Percentiles rank a stretch among this genome's conserved stretches.
These are phyloP conservation scores for Leccinum subtestaceum DNA, from an alignment of 768 basidiomycete genomes.

Conservation along the genomic window DNA sequence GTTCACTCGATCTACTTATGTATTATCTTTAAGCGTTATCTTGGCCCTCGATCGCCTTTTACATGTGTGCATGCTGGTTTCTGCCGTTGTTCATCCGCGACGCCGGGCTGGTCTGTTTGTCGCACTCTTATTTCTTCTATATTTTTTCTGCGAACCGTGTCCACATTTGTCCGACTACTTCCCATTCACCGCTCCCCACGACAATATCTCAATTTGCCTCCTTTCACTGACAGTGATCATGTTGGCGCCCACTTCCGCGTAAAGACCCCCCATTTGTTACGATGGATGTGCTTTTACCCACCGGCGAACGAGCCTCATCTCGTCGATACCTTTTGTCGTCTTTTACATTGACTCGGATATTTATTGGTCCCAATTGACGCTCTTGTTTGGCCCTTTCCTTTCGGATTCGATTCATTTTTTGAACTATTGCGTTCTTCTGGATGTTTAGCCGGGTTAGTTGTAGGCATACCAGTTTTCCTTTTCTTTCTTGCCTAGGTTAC, in stretches of 20 bases:
- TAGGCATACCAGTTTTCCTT: not conserved
- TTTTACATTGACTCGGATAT: not conserved
- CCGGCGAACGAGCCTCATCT: conserved; percentile 37
- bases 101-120: conserved; percentile 28
- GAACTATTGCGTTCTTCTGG: not conserved
- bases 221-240: not conserved
- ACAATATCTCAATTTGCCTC: not conserved
- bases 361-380: not conserved
- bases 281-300: conserved; percentile 25
- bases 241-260: conserved; percentile 7
- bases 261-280: conserved; percentile 16
- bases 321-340: conserved; percentile 29
- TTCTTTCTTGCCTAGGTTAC: not conserved
- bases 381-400: not conserved
- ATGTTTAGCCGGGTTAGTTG: not conserved
- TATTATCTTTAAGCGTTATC: conserved; percentile 19
- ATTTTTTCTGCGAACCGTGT: conserved; percentile 2
- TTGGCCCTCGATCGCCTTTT: conserved; percentile 1
- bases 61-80: conserved; percentile 22
- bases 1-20: conserved; percentile 18
- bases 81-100: conserved; percentile 23
- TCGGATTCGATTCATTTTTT: not conserved
- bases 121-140: conserved; percentile 5
- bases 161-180: conserved; percentile 13
- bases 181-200: not conserved